phyloP scores from a whole-genome alignment of 2,329 filamentous ascomycete genomes.

The Moelleriella libera region DNA sequence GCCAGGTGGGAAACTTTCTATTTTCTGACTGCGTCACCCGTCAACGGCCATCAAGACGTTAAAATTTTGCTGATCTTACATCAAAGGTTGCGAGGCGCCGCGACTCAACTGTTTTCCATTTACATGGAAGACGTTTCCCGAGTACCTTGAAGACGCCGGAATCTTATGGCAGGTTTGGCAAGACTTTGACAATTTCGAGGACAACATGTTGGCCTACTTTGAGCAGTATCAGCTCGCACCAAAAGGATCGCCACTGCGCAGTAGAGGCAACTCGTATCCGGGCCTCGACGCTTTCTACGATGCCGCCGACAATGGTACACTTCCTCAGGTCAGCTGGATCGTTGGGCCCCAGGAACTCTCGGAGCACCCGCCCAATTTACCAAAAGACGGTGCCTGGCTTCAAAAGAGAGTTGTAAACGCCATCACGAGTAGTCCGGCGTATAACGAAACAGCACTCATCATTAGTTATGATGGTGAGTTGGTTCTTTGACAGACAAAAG shows the following conservation, averaged over 20 bases:
- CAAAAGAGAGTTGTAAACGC: conserved; percentile 37
- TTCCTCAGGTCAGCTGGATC: conserved; percentile 36
- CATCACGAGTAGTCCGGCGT: conserved; percentile 30
- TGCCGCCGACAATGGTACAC: conserved; percentile 30
- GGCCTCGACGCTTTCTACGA: conserved; percentile 33
- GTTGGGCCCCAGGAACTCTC: conserved; percentile 34
- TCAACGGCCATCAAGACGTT: too few species aligned
- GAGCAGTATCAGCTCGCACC: conserved; percentile 7
- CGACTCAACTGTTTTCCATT: conserved; percentile 35
- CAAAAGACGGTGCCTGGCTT: conserved; percentile 39
- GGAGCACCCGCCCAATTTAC: conserved; percentile 31
- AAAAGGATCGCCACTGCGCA: conserved; percentile 5
- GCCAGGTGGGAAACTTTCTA: conserved; percentile 8
- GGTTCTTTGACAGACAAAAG: not conserved
- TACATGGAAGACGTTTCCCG: conserved; percentile 34
- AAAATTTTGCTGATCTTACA: too few species aligned
- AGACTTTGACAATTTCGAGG: conserved; percentile 33
- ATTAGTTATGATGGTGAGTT: conserved; percentile 33
- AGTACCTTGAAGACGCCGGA: conserved; percentile 30
- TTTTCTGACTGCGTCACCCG: not conserved
- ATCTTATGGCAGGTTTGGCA: conserved; percentile 37
- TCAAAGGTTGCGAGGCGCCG: conserved; percentile 21
- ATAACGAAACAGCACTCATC: conserved; percentile 32
- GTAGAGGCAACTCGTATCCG: conserved; percentile 22
- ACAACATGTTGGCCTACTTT: conserved; percentile 34